Percentiles rank a stretch among this genome's conserved stretches.
phyloP scores from a whole-genome alignment of 2,329 filamentous ascomycete species.

The Microascus cirrosus region DNA sequence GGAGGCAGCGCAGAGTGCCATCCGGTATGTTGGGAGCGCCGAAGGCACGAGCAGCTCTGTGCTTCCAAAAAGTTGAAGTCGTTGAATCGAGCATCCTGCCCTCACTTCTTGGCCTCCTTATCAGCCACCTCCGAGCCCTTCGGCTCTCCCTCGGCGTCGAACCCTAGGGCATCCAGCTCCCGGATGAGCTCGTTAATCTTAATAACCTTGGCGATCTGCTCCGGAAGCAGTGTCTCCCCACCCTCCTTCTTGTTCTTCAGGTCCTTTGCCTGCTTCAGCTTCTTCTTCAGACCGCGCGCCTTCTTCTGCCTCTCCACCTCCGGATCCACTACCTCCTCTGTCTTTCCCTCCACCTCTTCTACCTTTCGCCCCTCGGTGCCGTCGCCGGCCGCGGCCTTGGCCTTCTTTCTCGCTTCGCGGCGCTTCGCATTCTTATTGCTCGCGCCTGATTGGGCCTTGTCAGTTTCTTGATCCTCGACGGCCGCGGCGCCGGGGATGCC shows the following conservation, averaged over 20 bases:
- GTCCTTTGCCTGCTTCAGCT: constrained; percentile 85
- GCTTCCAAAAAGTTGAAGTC: neutral
- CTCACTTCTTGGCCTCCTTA: constrained; percentile 4
- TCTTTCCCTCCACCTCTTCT: constrained; percentile 18
- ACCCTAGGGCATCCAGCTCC: constrained; percentile 75
- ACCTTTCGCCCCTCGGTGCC: constrained; percentile 34
- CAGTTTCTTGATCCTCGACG: neutral
- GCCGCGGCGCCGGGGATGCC: constrained; percentile 2
- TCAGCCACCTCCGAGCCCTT: constrained; percentile 15
- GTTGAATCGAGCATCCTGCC: neutral
- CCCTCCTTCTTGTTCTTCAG: constrained; percentile 84
- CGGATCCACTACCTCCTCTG: constrained; percentile 43
- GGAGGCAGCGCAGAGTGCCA: too few species aligned
- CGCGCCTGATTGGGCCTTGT: constrained; percentile 26
- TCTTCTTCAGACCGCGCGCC: constrained; percentile 83
- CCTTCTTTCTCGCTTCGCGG: constrained; percentile 43
- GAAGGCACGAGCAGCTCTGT: neutral
- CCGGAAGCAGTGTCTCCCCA: constrained; percentile 72
- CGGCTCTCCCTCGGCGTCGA: constrained; percentile 65
- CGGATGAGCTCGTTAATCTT: constrained; percentile 90
- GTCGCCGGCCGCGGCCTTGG: constrained; percentile 43
- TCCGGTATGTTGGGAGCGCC: neutral
- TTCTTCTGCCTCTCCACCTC: constrained; percentile 85
- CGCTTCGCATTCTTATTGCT: constrained; percentile 83
- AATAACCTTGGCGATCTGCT: constrained; percentile 96